phyloP scores from a whole-genome alignment of 306 rosid species.

The Quercus rubra region DNA sequence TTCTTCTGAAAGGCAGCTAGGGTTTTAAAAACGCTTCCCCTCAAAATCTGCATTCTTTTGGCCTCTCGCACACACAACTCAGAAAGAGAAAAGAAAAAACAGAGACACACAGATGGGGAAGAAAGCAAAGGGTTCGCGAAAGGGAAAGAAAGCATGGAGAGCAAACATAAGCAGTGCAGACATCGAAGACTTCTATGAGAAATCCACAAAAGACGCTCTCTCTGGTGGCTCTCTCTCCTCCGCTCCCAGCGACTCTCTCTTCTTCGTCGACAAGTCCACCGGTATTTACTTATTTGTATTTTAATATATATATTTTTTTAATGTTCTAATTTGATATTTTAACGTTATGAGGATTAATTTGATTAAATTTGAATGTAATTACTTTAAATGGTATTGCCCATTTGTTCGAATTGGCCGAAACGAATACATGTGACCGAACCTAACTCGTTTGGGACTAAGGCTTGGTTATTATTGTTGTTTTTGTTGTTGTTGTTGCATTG shows the following conservation, averaged over 20 bases:
- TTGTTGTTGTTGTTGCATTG: too few species aligned
- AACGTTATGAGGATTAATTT: too few species aligned
- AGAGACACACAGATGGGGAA: slow-evolving; percentile 49
- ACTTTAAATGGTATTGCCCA: too few species aligned
- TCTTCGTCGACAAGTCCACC: slow-evolving; percentile 63
- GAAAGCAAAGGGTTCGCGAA: slow-evolving; percentile 71
- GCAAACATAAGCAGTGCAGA: slow-evolving; percentile 83
- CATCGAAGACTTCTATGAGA: slow-evolving; percentile 65
- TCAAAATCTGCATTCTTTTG: too few species aligned
- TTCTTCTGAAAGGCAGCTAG: too few species aligned
- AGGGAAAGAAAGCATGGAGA: slow-evolving; percentile 90
- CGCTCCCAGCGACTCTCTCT: slow-evolving; percentile 56
- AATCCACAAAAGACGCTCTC: slow-evolving; percentile 75
- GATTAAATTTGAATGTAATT: too few species aligned
- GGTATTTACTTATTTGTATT: slow-evolving; percentile 25
- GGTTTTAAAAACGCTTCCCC: neutral
- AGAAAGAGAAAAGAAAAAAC: neutral
- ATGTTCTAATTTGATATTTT: too few species aligned
- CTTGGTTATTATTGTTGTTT: too few species aligned
- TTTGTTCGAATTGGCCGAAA: too few species aligned
- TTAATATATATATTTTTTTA: too few species aligned
- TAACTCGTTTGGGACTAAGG: too few species aligned
- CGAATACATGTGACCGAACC: too few species aligned
- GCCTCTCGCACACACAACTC: neutral
- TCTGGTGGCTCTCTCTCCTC: slow-evolving; percentile 63